phyloP scores from a whole-genome alignment of 1,284 basidiomycete genomes.

The Porodaedalea pini region DNA sequence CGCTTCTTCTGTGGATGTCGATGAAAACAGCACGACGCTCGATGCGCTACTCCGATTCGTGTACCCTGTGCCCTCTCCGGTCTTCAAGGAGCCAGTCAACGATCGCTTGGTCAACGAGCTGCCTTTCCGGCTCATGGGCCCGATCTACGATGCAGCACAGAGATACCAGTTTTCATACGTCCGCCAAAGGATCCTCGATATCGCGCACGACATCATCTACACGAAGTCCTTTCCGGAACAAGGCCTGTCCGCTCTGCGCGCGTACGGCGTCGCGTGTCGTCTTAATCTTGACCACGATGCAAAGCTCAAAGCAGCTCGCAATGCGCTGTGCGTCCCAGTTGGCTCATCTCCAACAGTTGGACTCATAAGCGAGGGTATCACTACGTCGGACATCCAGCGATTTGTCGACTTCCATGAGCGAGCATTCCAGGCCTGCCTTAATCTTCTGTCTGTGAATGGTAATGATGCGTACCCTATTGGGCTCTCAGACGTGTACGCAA shows the following conservation, averaged over 20 bases:
- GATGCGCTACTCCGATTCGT: neutral
- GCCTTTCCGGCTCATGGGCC: slow-evolving; percentile 1
- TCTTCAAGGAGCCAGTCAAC: slow-evolving; percentile 1
- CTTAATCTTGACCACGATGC: neutral
- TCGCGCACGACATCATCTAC: neutral
- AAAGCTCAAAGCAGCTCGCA: slow-evolving; percentile 1
- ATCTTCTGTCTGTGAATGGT: neutral
- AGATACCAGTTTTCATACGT: neutral
- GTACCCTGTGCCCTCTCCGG: neutral
- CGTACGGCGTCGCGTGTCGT: slow-evolving; percentile 3
- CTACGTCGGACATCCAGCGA: neutral
- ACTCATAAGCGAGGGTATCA: neutral
- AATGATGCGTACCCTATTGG: neutral
- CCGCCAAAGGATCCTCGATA: neutral
- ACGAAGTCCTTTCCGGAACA: neutral
- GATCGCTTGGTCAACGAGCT: neutral
- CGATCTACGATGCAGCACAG: neutral
- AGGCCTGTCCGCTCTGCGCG: neutral
- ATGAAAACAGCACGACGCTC: neutral
- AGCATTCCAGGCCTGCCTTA: neutral
- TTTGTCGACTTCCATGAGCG: neutral
- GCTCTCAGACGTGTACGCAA: slow-evolving; percentile 4
- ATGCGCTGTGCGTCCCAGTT: neutral
- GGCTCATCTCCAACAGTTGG: neutral
- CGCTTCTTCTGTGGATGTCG: neutral